These are phyloP conservation scores for Plasmodium falciparum DNA, from an alignment of 169 alveolate genomes.

Conservation along the genomic window DNA sequence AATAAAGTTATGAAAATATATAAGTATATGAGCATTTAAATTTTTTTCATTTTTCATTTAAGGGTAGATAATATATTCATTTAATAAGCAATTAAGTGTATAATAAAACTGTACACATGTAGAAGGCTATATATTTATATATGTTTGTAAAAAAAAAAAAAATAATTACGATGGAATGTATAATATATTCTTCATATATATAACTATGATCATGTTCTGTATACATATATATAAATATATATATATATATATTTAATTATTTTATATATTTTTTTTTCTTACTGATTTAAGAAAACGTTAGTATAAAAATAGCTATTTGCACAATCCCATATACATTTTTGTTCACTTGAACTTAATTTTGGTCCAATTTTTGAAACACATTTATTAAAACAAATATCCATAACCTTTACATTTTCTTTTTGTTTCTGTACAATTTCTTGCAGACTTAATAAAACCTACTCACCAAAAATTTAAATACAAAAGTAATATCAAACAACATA, in stretches of 20 bases:
- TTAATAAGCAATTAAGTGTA: too few species aligned
- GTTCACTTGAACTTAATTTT: conserved; percentile 48
- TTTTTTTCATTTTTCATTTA: too few species aligned
- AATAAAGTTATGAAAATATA: neutral
- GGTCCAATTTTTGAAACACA: conserved; percentile 67
- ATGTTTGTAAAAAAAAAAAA: neutral
- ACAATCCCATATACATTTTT: conserved; percentile 73
- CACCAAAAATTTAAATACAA: neutral
- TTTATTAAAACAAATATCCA: conserved; percentile 72
- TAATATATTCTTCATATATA: too few species aligned
- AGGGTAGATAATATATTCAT: too few species aligned
- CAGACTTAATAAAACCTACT: conserved; percentile 42
- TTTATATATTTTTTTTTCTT: conserved; percentile 11
- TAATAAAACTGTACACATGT: too few species aligned
- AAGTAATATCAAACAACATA: neutral
- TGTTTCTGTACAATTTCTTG: conserved; percentile 70
- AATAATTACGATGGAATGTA: neutral
- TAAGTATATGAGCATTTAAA: neutral
- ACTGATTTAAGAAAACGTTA: conserved; percentile 71
- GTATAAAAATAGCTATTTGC: conserved; percentile 72
- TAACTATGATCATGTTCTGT: neutral
- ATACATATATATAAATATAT: neutral
- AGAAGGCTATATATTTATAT: neutral
- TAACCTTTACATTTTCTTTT: conserved; percentile 72
- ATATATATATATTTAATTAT: neutral